phyloP scores from a whole-genome alignment of 495 filamentous ascomycete genomes.

The Aspergillus taichungensis region DNA sequence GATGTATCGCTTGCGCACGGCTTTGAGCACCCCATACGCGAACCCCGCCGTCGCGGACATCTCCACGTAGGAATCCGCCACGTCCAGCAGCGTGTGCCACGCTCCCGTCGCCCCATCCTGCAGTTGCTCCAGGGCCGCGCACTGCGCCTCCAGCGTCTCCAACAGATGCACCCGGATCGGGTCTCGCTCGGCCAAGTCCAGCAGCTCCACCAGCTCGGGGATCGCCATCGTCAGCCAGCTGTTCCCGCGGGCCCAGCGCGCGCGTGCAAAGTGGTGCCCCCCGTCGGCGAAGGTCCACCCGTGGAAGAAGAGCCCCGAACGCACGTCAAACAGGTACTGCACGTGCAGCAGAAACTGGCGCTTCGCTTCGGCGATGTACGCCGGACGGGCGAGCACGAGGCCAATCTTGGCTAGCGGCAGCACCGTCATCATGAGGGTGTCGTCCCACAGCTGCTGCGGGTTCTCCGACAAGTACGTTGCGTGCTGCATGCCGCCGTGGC shows the following conservation, averaged over 20 bases:
- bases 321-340: conserved; percentile 61
- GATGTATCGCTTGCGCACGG: conserved; percentile 58
- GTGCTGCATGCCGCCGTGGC: conserved; percentile 66
- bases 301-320: conserved; percentile 61
- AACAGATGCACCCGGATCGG: conserved; percentile 52
- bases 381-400: conserved; percentile 49
- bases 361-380: conserved; percentile 66
- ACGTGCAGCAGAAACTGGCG: conserved; percentile 63
- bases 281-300: conserved; percentile 62
- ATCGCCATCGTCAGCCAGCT: conserved; percentile 67
- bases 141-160: conserved; percentile 54
- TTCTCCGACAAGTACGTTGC: conserved; percentile 58
- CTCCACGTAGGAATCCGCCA: conserved; percentile 55
- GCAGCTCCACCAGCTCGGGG: conserved; percentile 61
- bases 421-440: conserved; percentile 77
- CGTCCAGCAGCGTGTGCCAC: conserved; percentile 62
- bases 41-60: conserved; percentile 68
- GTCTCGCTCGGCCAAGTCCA: conserved; percentile 47
- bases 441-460: conserved; percentile 65
- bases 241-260: conserved; percentile 60
- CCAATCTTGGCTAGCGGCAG: conserved; percentile 70
- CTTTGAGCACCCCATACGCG: conserved; percentile 66
- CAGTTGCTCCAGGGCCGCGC: conserved; percentile 44
- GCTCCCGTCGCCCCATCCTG: conserved; percentile 47
- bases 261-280: conserved; percentile 62